Conservation (phyloP, 257 asterid genomes). For the Ophiorrhiza pumila region DNA sequence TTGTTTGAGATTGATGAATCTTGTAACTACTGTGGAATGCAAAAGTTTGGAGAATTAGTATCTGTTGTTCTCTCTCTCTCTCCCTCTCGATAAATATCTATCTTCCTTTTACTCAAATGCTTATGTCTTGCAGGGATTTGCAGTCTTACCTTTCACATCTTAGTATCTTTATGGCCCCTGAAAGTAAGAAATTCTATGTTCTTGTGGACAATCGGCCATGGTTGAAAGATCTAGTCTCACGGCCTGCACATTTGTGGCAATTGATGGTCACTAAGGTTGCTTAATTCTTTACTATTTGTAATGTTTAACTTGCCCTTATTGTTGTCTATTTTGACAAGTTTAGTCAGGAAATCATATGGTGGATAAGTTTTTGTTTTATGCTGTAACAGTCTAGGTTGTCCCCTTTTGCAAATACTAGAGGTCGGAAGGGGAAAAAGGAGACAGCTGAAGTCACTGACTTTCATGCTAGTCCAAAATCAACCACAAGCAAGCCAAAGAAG, state of each 20-base stretch:
- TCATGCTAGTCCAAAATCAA: constrained; percentile 38
- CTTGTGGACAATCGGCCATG: constrained; percentile 95
- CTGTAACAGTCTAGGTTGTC: constrained; percentile 81
- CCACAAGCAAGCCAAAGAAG: constrained; percentile 35
- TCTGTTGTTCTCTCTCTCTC: background rate
- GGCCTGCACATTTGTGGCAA: constrained; percentile 90
- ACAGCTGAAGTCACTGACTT: constrained; percentile 32
- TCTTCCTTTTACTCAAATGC: background rate
- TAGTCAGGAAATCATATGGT: background rate
- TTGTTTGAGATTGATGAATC: background rate
- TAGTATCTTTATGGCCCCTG: constrained; percentile 70
- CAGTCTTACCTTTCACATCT: constrained; percentile 97
- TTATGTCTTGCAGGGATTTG: constrained; percentile 58
- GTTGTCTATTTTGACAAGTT: background rate
- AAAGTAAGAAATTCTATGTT: constrained; percentile 69
- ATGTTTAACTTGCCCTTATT: background rate
- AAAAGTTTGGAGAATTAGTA: background rate
- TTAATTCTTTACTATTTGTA: background rate
- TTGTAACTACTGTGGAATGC: background rate
- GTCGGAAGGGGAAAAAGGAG: constrained; percentile 50
- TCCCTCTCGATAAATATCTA: background rate
- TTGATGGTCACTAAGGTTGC: constrained; percentile 95
- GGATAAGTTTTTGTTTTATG: constrained; percentile 8
- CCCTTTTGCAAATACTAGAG: constrained; percentile 85
- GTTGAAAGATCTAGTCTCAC: constrained; percentile 73